Percentiles rank a stretch among this genome's conserved stretches.
phyloP scores from a whole-genome alignment of 768 basidiomycete genomes.

The Boletellus ananas region DNA sequence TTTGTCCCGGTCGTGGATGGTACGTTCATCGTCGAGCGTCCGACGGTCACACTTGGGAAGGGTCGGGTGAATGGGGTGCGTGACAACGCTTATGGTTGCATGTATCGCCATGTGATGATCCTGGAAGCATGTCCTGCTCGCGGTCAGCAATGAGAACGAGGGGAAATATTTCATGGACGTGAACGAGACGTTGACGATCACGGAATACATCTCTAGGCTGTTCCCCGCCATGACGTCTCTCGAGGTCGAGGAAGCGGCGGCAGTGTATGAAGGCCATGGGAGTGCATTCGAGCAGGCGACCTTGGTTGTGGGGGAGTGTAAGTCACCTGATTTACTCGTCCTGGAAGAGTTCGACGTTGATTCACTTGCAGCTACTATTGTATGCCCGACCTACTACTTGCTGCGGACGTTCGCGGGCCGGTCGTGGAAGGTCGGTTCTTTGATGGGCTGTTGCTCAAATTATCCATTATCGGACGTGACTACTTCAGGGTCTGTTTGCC shows the following conservation, averaged over 20 bases:
- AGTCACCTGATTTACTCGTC: background rate
- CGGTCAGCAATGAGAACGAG: constrained; percentile 31
- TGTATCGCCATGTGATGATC: background rate
- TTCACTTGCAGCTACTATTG: constrained; percentile 28
- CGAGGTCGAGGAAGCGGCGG: constrained; percentile 24
- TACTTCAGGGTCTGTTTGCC: constrained; percentile 29
- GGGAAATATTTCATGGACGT: constrained; percentile 28
- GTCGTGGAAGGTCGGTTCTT: constrained; percentile 32
- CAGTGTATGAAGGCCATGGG: constrained; percentile 31
- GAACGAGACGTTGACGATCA: constrained; percentile 17
- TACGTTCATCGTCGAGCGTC: constrained; percentile 40
- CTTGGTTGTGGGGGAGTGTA: constrained; percentile 41
- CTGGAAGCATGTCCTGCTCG: constrained; percentile 21
- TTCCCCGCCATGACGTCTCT: constrained; percentile 37
- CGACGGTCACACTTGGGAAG: constrained; percentile 34
- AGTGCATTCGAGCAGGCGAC: constrained; percentile 34
- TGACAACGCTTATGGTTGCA: no score
- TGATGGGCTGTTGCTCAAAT: constrained; percentile 18
- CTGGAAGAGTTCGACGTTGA: background rate
- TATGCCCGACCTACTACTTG: constrained; percentile 35
- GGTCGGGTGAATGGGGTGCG: constrained; percentile 43
- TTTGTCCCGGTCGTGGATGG: constrained; percentile 50
- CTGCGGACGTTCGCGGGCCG: constrained; percentile 27
- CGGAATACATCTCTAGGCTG: constrained; percentile 30
- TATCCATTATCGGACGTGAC: background rate